These are phyloP conservation scores for Ascochyta fabae DNA, from an alignment of 2,329 filamentous ascomycete genomes.

Conservation along the genomic window DNA sequence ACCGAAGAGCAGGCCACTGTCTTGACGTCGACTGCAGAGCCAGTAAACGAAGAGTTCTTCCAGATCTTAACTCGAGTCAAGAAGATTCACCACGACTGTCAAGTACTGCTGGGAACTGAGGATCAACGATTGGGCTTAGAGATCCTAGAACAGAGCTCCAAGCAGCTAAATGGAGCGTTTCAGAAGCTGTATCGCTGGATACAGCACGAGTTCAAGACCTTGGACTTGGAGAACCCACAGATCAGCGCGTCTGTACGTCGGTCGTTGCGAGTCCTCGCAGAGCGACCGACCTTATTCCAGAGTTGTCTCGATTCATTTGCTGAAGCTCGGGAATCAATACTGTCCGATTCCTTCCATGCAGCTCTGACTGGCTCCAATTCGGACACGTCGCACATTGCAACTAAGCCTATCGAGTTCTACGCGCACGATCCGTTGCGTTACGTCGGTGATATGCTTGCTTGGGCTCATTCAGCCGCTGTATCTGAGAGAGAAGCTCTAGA, in stretches of 20 bases:
- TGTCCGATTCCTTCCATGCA: slow-evolving; percentile 88
- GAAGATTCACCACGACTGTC: slow-evolving; percentile 85
- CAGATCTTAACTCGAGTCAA: slow-evolving; percentile 77
- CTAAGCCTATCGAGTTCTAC: slow-evolving; percentile 90
- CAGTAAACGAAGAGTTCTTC: slow-evolving; percentile 88
- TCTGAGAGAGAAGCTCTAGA: slow-evolving; percentile 93
- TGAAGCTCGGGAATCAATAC: slow-evolving; percentile 82
- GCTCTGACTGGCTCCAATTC: slow-evolving; percentile 79
- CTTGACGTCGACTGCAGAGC: slow-evolving; percentile 78
- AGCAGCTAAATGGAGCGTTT: slow-evolving; percentile 84
- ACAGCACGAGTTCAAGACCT: slow-evolving; percentile 86
- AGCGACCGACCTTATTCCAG: slow-evolving; percentile 88
- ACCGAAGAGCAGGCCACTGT: slow-evolving; percentile 79
- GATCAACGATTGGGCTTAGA: slow-evolving; percentile 87
- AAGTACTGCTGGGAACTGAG: slow-evolving; percentile 86
- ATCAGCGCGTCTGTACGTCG: slow-evolving; percentile 84
- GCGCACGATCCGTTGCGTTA: slow-evolving; percentile 93
- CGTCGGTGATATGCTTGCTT: slow-evolving; percentile 95
- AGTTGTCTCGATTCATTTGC: slow-evolving; percentile 93
- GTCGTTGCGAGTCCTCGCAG: slow-evolving; percentile 84
- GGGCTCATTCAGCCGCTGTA: slow-evolving; percentile 92
- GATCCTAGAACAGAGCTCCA: slow-evolving; percentile 88
- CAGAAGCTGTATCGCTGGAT: slow-evolving; percentile 97
- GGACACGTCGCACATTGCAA: slow-evolving; percentile 60
- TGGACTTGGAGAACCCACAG: slow-evolving; percentile 93